phyloP scores from a whole-genome alignment of 805 yeast species.

The Cyberlindnera japonica region DNA sequence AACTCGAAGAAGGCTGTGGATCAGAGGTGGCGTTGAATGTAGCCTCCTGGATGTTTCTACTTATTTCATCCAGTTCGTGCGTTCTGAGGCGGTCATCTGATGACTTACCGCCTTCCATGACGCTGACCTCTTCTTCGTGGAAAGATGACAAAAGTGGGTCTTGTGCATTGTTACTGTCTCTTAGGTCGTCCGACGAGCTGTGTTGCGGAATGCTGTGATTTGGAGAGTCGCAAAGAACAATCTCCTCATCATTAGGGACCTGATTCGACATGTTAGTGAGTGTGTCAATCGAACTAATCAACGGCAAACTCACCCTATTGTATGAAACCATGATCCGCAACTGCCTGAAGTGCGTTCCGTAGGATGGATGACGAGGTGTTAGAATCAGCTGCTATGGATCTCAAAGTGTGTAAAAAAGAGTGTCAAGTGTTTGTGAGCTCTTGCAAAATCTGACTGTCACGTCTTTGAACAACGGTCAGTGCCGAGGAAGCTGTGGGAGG shows the following conservation, averaged over 20 bases:
- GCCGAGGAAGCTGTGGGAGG: too few species aligned
- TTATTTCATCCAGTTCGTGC: conserved; percentile 5
- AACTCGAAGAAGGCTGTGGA: conserved; percentile 4
- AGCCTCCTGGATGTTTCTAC: conserved; percentile 10
- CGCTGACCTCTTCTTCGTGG: conserved; percentile 7
- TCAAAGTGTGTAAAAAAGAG: too few species aligned
- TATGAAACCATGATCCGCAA: conserved; percentile 1
- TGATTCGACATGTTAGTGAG: background rate
- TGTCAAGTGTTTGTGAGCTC: too few species aligned
- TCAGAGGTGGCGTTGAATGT: conserved; percentile 3
- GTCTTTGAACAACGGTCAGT: too few species aligned
- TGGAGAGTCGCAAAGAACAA: conserved; percentile 8
- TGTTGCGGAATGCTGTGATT: background rate
- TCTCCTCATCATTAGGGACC: conserved; percentile 9
- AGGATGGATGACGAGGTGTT: too few species aligned
- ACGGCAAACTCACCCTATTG: background rate
- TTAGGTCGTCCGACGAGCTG: conserved; percentile 7
- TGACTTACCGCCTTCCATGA: conserved; percentile 6
- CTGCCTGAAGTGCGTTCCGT: background rate
- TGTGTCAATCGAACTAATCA: too few species aligned
- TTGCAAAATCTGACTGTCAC: too few species aligned
- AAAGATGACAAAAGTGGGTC: conserved; percentile 14
- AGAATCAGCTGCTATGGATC: too few species aligned
- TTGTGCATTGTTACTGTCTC: conserved; percentile 1
- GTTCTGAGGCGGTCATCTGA: conserved; percentile 13